phyloP scores from a whole-genome alignment of 352 stramenopile species.

The Pythium inflatum region DNA sequence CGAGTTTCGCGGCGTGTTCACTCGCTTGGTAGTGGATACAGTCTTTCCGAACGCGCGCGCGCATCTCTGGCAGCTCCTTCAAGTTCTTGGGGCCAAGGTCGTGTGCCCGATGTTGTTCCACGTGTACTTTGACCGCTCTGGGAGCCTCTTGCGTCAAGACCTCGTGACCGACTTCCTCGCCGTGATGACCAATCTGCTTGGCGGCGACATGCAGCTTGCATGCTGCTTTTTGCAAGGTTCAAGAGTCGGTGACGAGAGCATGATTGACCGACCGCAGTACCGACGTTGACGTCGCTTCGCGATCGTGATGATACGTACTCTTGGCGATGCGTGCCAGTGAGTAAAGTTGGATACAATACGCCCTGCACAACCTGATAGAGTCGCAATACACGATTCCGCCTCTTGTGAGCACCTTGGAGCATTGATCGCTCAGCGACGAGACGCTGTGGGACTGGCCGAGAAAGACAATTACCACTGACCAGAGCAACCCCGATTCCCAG shows the following conservation, averaged over 20 bases:
- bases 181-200: neutral
- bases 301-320: too few species aligned
- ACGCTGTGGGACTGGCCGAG: too few species aligned
- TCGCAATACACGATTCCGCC: too few species aligned
- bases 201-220: neutral
- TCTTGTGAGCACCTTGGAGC: too few species aligned
- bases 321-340: too few species aligned
- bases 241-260: conserved; percentile 9
- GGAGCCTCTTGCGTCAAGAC: conserved; percentile 5
- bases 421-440: too few species aligned
- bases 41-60: conserved; percentile 10
- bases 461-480: too few species aligned
- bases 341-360: too few species aligned
- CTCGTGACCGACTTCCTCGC: neutral
- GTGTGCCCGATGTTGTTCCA: conserved; percentile 7
- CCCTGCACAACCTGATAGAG: too few species aligned
- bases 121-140: neutral
- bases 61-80: neutral
- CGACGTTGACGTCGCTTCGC: too few species aligned
- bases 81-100: neutral
- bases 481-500: too few species aligned
- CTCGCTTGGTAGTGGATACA: neutral
- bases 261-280: neutral
- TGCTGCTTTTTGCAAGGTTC: conserved; percentile 3
- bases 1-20: conserved; percentile 5